Evolutionary conservation across 2,329 filamentous ascomycete genomes (phyloP).

Genomic region (Aspergillus floridensis): DNA sequence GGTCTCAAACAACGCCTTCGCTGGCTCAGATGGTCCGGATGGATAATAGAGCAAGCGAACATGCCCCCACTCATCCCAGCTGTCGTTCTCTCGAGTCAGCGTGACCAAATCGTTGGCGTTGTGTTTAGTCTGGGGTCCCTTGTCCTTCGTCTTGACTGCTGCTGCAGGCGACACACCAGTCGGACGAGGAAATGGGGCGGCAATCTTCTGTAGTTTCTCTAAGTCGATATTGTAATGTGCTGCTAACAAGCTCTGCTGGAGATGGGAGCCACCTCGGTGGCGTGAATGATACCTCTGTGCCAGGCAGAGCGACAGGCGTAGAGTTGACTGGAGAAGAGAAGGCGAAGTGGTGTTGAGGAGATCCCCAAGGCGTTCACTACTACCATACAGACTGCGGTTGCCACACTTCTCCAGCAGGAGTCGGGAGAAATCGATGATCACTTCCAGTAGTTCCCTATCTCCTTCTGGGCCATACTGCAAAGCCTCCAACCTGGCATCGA

Average conservation of each 20-base stretch:
- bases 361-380: slow-evolving; percentile 84
- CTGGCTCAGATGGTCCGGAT: slow-evolving; percentile 32
- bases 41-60: slow-evolving; percentile 79
- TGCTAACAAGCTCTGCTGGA: slow-evolving; percentile 70
- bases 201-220: slow-evolving; percentile 80
- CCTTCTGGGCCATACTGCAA: slow-evolving; percentile 70
- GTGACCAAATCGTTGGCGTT: slow-evolving; percentile 82
- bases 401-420: slow-evolving; percentile 91
- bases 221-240: slow-evolving; percentile 75
- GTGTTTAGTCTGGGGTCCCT: slow-evolving; percentile 53
- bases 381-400: slow-evolving; percentile 93
- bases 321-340: slow-evolving; percentile 70
- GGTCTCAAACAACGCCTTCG: slow-evolving; percentile 32
- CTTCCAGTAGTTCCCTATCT: slow-evolving; percentile 75
- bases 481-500: slow-evolving; percentile 53
- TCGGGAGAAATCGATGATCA: slow-evolving; percentile 78
- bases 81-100: slow-evolving; percentile 59
- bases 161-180: slow-evolving; percentile 51
- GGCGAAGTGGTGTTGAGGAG: slow-evolving; percentile 84
- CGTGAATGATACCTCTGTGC: slow-evolving; percentile 91
- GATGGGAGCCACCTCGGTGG: slow-evolving; percentile 67
- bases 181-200: slow-evolving; percentile 77
- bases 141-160: slow-evolving; percentile 74
- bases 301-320: slow-evolving; percentile 79
- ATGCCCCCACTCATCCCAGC: slow-evolving; percentile 76